Base-by-base conservation (phyloP, 495 filamentous ascomycete genomes). In the Podospora appendiculata region DNA sequence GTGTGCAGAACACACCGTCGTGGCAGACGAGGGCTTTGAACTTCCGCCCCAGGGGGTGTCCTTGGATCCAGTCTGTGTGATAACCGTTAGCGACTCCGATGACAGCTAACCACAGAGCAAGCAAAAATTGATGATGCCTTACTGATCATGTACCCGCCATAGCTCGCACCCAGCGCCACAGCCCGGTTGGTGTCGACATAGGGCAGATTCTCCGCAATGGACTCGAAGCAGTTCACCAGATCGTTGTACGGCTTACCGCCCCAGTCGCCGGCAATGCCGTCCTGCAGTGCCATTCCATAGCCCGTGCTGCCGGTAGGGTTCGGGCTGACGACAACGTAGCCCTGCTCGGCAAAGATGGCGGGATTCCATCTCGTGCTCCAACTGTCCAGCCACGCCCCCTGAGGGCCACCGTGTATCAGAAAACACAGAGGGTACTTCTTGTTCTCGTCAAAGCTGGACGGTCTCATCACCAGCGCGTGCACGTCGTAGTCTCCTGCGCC, bases 281-380 rank as follows among this genome's bases (percentile, higher is more conserved):
- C 83, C 9, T 85, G 82, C 50, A 91, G 83, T 3, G 73, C 73
- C 69, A 91, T 89, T 5, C 90, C 90, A 56, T 94, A 95, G 1
- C 88, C 85, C 14, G 89, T 92, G 55, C 81, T 87, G 9, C 90
- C 90, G 0, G 89, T 94, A 9, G 90, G 90, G 59, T 96, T 95
- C 7, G 90, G 89, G n/a, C 80, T 78, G 17, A 96, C 80, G 9
- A 89, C 88, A 11, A 95, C 82, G 55, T 94, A 95, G 11, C 90
- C 91, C 62, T 94, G 88, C 64, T 95, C 90, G 4, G 91, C 90
- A 62, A 92, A 95, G 5, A 94, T 78, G 7, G 88, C 89, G 0
- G 88, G 89, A 55, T 96, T 96, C 91, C 91, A 95, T 13, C 91
- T 75, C 1, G 87, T 95, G 53, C 79, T 85, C 90, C 90, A 95